Evolutionary conservation across 2,329 filamentous ascomycete species (phyloP).

Genomic region (Colletotrichum brevisporum): DNA sequence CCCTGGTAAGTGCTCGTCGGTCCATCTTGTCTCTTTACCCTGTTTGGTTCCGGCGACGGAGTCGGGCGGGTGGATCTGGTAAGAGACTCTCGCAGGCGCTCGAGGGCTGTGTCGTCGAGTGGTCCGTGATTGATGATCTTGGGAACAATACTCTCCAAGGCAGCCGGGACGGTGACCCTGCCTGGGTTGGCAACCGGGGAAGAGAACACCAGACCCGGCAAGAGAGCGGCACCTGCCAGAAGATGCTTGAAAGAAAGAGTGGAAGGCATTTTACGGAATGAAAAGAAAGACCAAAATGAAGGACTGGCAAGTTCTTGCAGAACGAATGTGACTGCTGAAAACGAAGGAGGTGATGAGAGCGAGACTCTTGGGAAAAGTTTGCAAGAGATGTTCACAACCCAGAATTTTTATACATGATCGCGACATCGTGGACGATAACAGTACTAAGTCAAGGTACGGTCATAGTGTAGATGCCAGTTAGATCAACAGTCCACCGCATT

Average conservation of each 20-base stretch:
- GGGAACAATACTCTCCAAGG: constrained; percentile 5
- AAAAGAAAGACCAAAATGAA: background rate
- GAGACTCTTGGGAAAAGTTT: background rate
- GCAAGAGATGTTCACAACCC: background rate
- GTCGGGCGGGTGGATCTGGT: constrained; percentile 1
- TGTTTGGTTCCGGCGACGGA: background rate
- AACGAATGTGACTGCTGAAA: background rate
- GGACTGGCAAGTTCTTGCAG: background rate
- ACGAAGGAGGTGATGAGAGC: background rate
- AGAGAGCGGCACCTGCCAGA: background rate
- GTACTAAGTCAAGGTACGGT: background rate
- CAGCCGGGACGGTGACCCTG: background rate
- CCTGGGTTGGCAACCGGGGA: constrained; percentile 14
- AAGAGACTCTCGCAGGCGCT: constrained; percentile 21
- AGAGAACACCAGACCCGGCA: background rate
- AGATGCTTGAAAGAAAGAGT: constrained; percentile 9
- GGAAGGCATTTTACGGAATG: background rate
- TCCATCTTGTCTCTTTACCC: constrained; percentile 4
- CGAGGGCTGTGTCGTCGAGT: constrained; percentile 16
- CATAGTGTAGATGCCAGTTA: background rate
- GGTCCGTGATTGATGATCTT: constrained; percentile 19
- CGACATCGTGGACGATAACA: background rate
- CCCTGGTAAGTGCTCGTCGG: background rate
- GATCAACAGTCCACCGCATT: background rate
- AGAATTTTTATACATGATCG: background rate